Base-by-base conservation (phyloP, 331 rosid genomes). In the Stylosanthes scabra region DNA sequence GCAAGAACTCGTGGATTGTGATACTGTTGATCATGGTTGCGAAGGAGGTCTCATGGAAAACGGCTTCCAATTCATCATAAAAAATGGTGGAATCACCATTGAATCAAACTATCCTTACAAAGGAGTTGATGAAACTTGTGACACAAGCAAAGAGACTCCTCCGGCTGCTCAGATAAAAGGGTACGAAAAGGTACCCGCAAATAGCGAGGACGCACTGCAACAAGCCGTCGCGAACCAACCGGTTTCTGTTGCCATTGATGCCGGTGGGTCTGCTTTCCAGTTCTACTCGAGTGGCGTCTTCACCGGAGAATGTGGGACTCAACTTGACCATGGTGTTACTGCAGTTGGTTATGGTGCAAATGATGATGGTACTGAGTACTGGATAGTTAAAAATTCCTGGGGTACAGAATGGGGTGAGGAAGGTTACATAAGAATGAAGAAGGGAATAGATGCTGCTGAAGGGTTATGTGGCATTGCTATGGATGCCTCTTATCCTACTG, bases 381-480 rank as follows among this genome's bases (percentile, higher is more conserved):
- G 72, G 72, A 4, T 50, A 11, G 37, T 16, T 1, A 56, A 56
- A 13, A 56, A 25, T 16, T 54, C 29, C 2, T 15, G 59, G 59
- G 59, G 29, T 2, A 54, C 29, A 2, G 4, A 9, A 7, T 56
- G 61, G 57, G 57, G 27, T 28, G 71, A 66, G 3, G 12, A 66
- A 28, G 71, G 71, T 12, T 66, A 66, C 59, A n/a, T 66, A 29
- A 66, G 42, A 28, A 66, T 47, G 71, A 39, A 49, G 34, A 11
- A 58, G 4, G 59, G 14, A 39, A 14, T 66, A 7, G 27, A 34
- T 47, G 45, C 59, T 6, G 39, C 8, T 9, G 59, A 63, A 12
- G 87, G 87, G 16, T 55, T 79, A 13, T 85, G 87, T 55, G 83
- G 87, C 15, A 82, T 85, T 70, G 78, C 89, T 20, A 68, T 68